Evolutionary conservation across 257 asterid species (phyloP), one percentile per base, ranked within the genome.

Genomic region (Gardenia jasminoides): DNA sequence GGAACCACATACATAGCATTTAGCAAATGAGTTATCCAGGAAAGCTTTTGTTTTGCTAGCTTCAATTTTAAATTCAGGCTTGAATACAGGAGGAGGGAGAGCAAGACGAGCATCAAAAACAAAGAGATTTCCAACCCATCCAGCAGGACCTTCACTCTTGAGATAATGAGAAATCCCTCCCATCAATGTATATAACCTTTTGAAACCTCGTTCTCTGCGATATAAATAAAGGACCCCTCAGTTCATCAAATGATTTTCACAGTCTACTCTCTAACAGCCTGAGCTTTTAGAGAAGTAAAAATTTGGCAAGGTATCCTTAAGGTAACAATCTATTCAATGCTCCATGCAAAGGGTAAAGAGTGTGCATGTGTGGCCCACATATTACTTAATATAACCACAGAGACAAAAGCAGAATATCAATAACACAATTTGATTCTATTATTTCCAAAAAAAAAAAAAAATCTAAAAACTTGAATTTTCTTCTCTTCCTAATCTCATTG

Each of bases 101-200:
- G 99, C 93, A 80, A 94, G 98, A 24, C 98, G 99, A 31, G 85
- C 80, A 79, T 94, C 99, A 44, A 94, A 94, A 46, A 94, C 98
- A 80, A 94, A 94, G 15, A 94, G 88, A 85, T 94, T 93, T 59
- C 99, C 99, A 2, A 89, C 87, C 99, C 99, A 93, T 81, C 96
- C 91, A 19, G 11, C 82, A 46, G 97, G 78, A 26, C 97, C 99
- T 89, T 94, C 97, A 1, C 62, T 91, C 84, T 88, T 84, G 26
- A 94, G 91, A 82, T 90, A 94, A 83, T 94, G 90, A 65, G 99
- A 93, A 80, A 93, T 88, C n/a, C 99, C 99, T 7, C 99, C 99
- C 80, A 88, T 88, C 72, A 94, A 81, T 46, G 98, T 93, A 74
- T 90, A 94, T 81, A 94, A 81, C 77, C 89, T 89, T 83, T 88